A percentile compares a stretch with the other conserved stretches of the same genome.
Evolutionary conservation across 768 basidiomycete genomes (phyloP).

Genomic region (Naematelia encephala): DNA sequence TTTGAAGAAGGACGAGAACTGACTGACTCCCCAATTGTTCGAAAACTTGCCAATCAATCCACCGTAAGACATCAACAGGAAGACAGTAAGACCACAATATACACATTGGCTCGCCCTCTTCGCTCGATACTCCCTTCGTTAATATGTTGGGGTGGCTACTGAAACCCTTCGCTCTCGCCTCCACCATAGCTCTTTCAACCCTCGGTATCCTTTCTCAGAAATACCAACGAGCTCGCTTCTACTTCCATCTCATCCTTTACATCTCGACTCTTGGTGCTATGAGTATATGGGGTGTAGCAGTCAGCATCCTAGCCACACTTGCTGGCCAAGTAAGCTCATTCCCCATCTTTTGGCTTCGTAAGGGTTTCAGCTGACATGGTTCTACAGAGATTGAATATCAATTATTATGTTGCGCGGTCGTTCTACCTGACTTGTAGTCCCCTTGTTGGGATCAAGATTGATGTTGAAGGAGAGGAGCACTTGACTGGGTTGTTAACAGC

Average conservation of each 20-base stretch:
- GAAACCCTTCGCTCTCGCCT: slow-evolving; percentile 40
- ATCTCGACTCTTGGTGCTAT: slow-evolving; percentile 66
- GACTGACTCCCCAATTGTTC: too few species aligned
- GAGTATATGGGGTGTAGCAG: slow-evolving; percentile 68
- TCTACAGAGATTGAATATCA: slow-evolving; percentile 65
- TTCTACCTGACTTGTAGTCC: slow-evolving; percentile 71
- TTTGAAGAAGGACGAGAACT: too few species aligned
- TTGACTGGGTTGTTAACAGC: slow-evolving; percentile 53
- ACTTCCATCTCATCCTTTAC: slow-evolving; percentile 69
- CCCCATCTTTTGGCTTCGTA: neutral
- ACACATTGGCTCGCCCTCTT: too few species aligned
- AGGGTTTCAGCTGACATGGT: neutral
- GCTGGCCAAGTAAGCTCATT: slow-evolving; percentile 56
- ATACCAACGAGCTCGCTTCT: slow-evolving; percentile 50
- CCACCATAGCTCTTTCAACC: slow-evolving; percentile 43
- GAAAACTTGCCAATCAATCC: too few species aligned
- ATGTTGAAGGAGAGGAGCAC: slow-evolving; percentile 83
- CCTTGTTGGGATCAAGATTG: slow-evolving; percentile 64
- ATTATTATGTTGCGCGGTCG: slow-evolving; percentile 73
- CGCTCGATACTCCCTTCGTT: neutral
- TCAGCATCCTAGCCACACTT: slow-evolving; percentile 59
- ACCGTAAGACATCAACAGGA: too few species aligned
- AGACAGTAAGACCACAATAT: too few species aligned
- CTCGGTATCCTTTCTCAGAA: slow-evolving; percentile 36
- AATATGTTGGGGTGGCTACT: slow-evolving; percentile 17